Evolutionary conservation across 2,329 filamentous ascomycete species (phyloP).

Genomic region (Aureobasidium pullulans): DNA sequence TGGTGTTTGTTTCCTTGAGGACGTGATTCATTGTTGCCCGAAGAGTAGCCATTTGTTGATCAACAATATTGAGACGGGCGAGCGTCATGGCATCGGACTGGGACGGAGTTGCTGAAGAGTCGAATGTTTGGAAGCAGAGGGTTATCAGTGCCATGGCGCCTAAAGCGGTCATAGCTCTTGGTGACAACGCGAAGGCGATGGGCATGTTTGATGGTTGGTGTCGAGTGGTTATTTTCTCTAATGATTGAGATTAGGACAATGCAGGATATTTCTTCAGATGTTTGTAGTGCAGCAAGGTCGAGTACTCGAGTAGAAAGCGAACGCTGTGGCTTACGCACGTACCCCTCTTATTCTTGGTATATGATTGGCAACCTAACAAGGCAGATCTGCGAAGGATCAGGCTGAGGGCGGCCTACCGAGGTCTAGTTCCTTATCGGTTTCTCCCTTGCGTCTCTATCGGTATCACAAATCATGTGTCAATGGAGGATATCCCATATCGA

Average conservation of each 20-base stretch:
- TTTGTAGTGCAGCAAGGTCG: no score
- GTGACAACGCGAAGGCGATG: not conserved
- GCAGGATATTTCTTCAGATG: no score
- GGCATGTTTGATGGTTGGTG: not conserved
- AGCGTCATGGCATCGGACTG: no score
- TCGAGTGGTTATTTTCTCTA: not conserved
- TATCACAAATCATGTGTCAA: no score
- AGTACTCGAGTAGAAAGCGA: no score
- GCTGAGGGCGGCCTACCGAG: no score
- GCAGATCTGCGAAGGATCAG: not conserved
- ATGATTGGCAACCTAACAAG: not conserved
- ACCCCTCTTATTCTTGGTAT: not conserved
- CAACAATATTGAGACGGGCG: not conserved
- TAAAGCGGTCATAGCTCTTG: not conserved
- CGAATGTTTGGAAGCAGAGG: not conserved
- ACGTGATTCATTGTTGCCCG: no score
- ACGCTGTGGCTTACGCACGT: not conserved
- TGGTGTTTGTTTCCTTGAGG: not conserved
- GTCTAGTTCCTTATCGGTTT: no score
- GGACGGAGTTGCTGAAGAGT: not conserved
- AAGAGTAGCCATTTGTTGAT: no score
- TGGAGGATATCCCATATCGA: no score
- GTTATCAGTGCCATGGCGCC: not conserved
- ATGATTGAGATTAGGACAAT: no score
- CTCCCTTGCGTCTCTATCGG: no score